Conservation (phyloP, 164 flowering plant genomes). For the Piper betle region DNA sequence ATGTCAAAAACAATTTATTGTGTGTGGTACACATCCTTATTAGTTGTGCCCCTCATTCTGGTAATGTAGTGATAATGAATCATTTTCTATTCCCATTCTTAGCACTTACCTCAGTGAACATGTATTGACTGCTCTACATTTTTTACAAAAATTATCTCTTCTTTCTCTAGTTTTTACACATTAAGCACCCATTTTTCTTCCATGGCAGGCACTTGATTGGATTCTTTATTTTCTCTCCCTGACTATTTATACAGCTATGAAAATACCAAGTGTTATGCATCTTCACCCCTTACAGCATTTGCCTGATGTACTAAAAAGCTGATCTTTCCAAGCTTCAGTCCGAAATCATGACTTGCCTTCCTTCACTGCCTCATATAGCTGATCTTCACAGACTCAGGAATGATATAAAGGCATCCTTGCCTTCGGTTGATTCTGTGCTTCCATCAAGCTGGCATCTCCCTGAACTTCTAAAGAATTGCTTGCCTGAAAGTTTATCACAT, state of each 20-base stretch:
- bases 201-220: constrained; percentile 87
- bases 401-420: constrained; percentile 40
- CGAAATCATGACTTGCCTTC: constrained; percentile 58
- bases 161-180: not conserved
- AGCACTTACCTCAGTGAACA: no score
- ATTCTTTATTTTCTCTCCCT: constrained; percentile 79
- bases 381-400: constrained; percentile 44
- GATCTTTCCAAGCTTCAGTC: constrained; percentile 59
- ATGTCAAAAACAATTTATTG: no score
- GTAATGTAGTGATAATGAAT: no score
- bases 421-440: constrained; percentile 33
- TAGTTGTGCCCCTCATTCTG: no score
- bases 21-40: no score
- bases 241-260: constrained; percentile 84
- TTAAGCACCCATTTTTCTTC: not conserved
- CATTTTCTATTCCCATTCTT: no score
- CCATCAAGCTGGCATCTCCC: constrained; percentile 55
- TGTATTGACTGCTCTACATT: no score
- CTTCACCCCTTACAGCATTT: constrained; percentile 50
- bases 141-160: not conserved
- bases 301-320: constrained; percentile 45
- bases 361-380: constrained; percentile 66
- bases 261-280: constrained; percentile 70
- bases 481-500: constrained; percentile 55
- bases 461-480: constrained; percentile 59